Conservation (phyloP, 805 yeast genomes). For the Candida odintsovae region DNA sequence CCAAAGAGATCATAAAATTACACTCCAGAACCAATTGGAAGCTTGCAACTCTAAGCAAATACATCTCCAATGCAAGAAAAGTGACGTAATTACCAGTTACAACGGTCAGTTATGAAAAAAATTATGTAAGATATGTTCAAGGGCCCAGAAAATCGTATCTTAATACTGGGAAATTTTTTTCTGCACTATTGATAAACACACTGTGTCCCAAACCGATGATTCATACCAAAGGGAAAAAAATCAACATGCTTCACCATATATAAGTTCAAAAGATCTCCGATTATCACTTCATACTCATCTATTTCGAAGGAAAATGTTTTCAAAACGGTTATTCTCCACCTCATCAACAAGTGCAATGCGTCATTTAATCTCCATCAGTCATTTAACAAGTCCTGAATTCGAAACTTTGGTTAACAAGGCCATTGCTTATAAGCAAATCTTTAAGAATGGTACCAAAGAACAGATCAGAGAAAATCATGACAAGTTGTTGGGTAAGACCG, state of each 20-base stretch:
- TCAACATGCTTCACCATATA: not conserved
- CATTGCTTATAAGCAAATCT: slow-evolving; percentile 52
- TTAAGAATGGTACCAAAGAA: slow-evolving; percentile 45
- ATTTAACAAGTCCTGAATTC: slow-evolving; percentile 69
- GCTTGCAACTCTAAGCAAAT: not conserved
- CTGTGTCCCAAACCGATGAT: slow-evolving; percentile 5
- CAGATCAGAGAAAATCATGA: slow-evolving; percentile 32
- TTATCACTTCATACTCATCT: not conserved
- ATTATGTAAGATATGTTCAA: too few relatives aligned
- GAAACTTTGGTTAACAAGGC: slow-evolving; percentile 69
- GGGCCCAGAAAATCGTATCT: too few relatives aligned
- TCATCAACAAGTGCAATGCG: slow-evolving; percentile 26
- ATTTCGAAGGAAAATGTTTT: slow-evolving; percentile 5
- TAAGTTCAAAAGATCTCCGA: not conserved
- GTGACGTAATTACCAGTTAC: not conserved
- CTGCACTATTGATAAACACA: too few relatives aligned
- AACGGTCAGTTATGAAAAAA: not conserved
- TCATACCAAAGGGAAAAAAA: not conserved
- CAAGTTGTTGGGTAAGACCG: slow-evolving; percentile 71
- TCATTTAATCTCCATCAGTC: slow-evolving; percentile 80
- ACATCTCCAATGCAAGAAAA: not conserved
- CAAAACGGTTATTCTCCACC: slow-evolving; percentile 16
- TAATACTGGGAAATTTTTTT: too few relatives aligned
- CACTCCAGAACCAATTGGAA: not conserved
- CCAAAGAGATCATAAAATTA: not conserved